Evolutionary conservation across 192 early-diverging fungal genomes (phyloP).

Genomic region (Powellomyces hirtus): DNA sequence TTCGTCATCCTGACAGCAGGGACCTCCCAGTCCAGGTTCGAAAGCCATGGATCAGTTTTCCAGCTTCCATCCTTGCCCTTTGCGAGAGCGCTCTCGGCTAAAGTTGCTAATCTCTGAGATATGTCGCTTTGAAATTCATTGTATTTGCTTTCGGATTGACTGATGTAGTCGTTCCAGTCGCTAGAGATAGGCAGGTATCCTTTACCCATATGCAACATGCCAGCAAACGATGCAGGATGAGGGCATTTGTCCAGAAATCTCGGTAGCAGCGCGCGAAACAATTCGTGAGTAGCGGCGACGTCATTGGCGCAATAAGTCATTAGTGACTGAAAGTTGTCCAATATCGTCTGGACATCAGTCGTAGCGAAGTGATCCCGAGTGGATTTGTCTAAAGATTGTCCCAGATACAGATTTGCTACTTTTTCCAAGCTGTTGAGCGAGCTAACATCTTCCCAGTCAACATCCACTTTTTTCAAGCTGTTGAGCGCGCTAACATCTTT

Average conservation of each 20-base stretch:
- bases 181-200: conserved; percentile 77
- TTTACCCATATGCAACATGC: conserved; percentile 84
- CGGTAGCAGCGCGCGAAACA: conserved; percentile 70
- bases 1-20: conserved; percentile 44
- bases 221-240: conserved; percentile 91
- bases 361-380: conserved; percentile 30
- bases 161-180: conserved; percentile 77
- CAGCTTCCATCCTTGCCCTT: conserved; percentile 12
- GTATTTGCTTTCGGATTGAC: conserved; percentile 53
- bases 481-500: conserved; percentile 66
- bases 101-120: conserved; percentile 41
- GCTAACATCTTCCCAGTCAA: conserved; percentile 54
- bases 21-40: conserved; percentile 64
- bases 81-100: conserved; percentile 40
- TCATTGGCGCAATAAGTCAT: conserved; percentile 89
- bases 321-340: conserved; percentile 60
- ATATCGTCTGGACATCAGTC: conserved; percentile 35
- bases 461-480: conserved; percentile 71
- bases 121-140: conserved; percentile 54
- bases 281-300: conserved; percentile 69
- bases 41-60: conserved; percentile 73
- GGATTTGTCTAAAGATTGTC: conserved; percentile 41
- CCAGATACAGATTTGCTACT: conserved; percentile 78
- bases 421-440: conserved; percentile 75
- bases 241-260: conserved; percentile 79